A percentile compares a stretch with the other conserved stretches of the same genome.
Evolutionary conservation across 805 yeast genomes (phyloP).

Genomic region (Cyberlindnera sargentensis): DNA sequence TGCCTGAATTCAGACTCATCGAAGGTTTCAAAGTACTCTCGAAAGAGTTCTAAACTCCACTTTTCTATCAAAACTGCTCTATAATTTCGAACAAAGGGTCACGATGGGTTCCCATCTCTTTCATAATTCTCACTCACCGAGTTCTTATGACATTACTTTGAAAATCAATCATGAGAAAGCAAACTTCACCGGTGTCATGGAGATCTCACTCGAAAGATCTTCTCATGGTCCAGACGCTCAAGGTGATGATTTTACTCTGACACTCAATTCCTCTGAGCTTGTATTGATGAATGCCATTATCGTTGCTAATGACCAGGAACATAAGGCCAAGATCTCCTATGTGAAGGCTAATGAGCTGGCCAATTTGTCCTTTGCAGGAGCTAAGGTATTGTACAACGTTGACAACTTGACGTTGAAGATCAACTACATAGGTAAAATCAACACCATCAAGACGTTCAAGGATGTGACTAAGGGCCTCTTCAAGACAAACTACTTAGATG

Average conservation of each 20-base stretch:
- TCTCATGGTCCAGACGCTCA: neutral
- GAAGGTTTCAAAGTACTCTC: no score
- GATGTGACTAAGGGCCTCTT: constrained; percentile 61
- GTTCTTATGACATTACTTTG: constrained; percentile 31
- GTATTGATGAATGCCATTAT: constrained; percentile 18
- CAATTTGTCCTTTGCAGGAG: constrained; percentile 13
- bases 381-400: constrained; percentile 3
- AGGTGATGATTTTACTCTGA: constrained; percentile 19
- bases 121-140: constrained; percentile 23
- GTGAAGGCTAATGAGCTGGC: constrained; percentile 23
- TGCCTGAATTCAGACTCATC: no score
- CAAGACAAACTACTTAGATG: constrained; percentile 56
- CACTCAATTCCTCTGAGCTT: constrained; percentile 30
- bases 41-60: no score
- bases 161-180: constrained; percentile 37
- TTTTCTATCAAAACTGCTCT: no score
- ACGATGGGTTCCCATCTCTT: constrained; percentile 9
- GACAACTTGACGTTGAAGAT: constrained; percentile 5
- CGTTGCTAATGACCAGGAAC: constrained; percentile 14
- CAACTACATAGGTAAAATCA: constrained; percentile 16
- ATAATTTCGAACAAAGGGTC: neutral
- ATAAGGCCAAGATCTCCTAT: constrained; percentile 32
- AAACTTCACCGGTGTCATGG: constrained; percentile 38
- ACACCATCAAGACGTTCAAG: constrained; percentile 30
- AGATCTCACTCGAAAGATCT: constrained; percentile 11